Evolutionary conservation across 139 green algal genomes (phyloP), one percentile per base, ranked within the genome.

Genomic region (Ettlia oleoabundans): DNA sequence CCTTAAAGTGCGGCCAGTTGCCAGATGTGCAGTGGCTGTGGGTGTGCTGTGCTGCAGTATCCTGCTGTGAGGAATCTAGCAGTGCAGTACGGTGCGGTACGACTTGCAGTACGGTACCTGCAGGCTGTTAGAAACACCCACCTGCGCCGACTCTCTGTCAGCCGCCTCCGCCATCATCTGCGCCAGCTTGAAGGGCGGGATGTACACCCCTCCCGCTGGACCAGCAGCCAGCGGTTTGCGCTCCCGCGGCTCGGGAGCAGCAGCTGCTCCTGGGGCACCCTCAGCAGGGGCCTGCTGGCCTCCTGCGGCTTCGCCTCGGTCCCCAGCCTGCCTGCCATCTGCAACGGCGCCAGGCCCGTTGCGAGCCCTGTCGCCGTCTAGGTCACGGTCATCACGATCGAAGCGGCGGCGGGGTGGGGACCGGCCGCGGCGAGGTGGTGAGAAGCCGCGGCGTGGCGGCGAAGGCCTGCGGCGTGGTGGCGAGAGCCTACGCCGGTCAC

Each of bases 181-280:
- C 24, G 94, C 95, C 76, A 99, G 93, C 91, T 96, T 97, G 92
- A 99, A 99, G 13, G 97, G 97, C 1, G 97, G 97, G 52, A 99
- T 95, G 89, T 99, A 99, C 64, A 95, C 94, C 2, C 97, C 97
- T 2, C 96, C 97, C 40, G 94, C 88, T 53, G 87, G 91, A 61
- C 92, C 91, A 76, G 86, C 28, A n/a, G 53, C 40, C 35, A 47
- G 77, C 58, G 69, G 37, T 22, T 82, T 84, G 61, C 69, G 69
- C 66, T 74, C 66, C 0, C 47, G 65, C 7, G 78, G 68, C 78
- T 58, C 68, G 19, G 15, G 55, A 9, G 55, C 55, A 22, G 43
- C 37, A 69, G 61, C 18, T 21, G 53, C 51, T 1, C 70, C 30
- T 6, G 43, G 10, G 32, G 13, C 41, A 13, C 35, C 40, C 8